A percentile compares a stretch with the other conserved stretches of the same genome.
phyloP scores from a whole-genome alignment of 768 basidiomycete species.

The Fibroporia radiculosa region DNA sequence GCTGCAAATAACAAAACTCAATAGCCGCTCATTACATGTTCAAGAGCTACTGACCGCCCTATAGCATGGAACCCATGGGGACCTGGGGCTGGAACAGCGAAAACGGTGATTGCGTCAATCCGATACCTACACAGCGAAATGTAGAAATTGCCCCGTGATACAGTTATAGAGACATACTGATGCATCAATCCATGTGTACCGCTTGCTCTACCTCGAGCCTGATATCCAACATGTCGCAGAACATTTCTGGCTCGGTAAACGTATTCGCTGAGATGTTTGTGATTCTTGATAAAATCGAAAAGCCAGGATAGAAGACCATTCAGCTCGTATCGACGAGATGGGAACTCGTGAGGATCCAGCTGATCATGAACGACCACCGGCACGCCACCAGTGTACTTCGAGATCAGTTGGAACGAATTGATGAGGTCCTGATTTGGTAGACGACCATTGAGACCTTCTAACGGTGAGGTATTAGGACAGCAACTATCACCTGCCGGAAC shows the following conservation, averaged over 20 bases:
- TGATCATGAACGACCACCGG: slow-evolving; percentile 80
- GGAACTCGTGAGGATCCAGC: slow-evolving; percentile 40
- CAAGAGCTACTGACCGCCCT: slow-evolving; percentile 54
- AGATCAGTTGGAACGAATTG: slow-evolving; percentile 71
- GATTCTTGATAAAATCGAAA: slow-evolving; percentile 35
- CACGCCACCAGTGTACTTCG: slow-evolving; percentile 65
- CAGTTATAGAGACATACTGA: slow-evolving; percentile 40
- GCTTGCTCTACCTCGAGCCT: slow-evolving; percentile 72
- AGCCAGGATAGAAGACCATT: slow-evolving; percentile 36
- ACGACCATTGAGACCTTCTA: slow-evolving; percentile 93
- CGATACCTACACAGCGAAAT: slow-evolving; percentile 55
- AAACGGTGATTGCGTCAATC: slow-evolving; percentile 90
- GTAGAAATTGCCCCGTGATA: neutral
- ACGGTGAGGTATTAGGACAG: neutral
- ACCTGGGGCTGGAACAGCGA: slow-evolving; percentile 77
- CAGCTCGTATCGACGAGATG: slow-evolving; percentile 20
- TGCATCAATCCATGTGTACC: slow-evolving; percentile 90
- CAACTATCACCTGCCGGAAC: neutral
- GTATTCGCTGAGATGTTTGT: slow-evolving; percentile 41
- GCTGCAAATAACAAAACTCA: slow-evolving; percentile 28
- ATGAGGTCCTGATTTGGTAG: slow-evolving; percentile 94
- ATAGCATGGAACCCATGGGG: slow-evolving; percentile 95
- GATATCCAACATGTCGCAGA: slow-evolving; percentile 60
- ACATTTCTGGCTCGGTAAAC: slow-evolving; percentile 59
- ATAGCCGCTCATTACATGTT: neutral